These are phyloP conservation scores for Wickerhamiella azymoides DNA, from an alignment of 805 yeast species.

Conservation along the genomic window DNA sequence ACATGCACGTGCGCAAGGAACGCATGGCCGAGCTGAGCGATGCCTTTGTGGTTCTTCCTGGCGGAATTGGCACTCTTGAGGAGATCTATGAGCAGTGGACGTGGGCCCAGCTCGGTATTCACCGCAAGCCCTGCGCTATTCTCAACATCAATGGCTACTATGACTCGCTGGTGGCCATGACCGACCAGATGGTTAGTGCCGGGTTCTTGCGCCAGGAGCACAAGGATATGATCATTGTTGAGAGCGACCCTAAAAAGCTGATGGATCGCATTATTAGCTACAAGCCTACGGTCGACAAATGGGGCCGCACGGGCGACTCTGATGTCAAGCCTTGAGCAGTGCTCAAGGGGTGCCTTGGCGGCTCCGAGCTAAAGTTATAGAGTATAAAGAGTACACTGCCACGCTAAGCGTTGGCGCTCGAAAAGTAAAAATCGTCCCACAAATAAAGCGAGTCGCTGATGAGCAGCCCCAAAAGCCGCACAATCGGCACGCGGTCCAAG, in stretches of 20 bases:
- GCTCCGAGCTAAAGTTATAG: too few species aligned
- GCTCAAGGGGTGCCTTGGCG: too few species aligned
- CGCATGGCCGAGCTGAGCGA: constrained; percentile 78
- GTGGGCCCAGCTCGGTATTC: constrained; percentile 84
- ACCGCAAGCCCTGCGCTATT: constrained; percentile 63
- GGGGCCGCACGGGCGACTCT: background rate
- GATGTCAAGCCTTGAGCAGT: background rate
- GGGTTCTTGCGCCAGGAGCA: background rate
- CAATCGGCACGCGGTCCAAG: constrained; percentile 23
- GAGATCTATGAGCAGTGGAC: constrained; percentile 83
- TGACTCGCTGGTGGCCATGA: constrained; percentile 41
- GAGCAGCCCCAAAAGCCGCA: constrained; percentile 23
- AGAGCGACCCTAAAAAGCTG: background rate
- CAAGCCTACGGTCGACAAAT: background rate
- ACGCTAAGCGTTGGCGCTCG: constrained; percentile 13
- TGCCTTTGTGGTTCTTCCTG: constrained; percentile 82
- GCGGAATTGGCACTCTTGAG: constrained; percentile 83
- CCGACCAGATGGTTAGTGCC: background rate
- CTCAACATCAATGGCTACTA: constrained; percentile 71
- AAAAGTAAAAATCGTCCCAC: constrained; percentile 27
- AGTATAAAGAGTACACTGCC: background rate
- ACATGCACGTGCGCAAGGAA: constrained; percentile 81
- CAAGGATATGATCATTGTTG: background rate
- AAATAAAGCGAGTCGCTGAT: constrained; percentile 28
- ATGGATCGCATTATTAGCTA: background rate